A percentile compares a stretch with the other conserved stretches of the same genome.
These are phyloP conservation scores for Claviceps fusiformis DNA, from an alignment of 2,329 filamentous ascomycete genomes.

Conservation along the genomic window DNA sequence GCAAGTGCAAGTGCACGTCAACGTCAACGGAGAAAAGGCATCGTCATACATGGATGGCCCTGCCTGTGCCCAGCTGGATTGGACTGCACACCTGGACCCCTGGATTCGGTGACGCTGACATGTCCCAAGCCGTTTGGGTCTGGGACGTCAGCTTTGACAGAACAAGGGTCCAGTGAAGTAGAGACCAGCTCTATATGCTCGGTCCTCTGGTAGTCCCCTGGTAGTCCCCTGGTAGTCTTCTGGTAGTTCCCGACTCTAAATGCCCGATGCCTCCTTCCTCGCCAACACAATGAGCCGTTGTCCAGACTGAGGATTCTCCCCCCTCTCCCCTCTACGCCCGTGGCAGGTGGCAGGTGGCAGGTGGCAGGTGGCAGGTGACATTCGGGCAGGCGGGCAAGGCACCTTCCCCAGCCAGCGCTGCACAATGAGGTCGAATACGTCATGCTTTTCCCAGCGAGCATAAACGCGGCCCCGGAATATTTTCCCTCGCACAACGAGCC, in stretches of 20 bases:
- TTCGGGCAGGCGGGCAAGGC: background rate
- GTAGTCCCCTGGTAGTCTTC: too few species aligned
- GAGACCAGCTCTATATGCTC: too few species aligned
- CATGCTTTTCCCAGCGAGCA: background rate
- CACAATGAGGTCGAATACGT: background rate
- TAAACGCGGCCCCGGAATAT: background rate
- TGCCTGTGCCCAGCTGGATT: background rate
- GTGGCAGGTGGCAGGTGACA: too few species aligned
- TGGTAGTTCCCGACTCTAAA: too few species aligned
- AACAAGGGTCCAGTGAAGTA: background rate
- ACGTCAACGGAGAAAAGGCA: background rate
- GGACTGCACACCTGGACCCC: background rate
- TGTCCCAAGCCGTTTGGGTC: background rate
- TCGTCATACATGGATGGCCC: constrained; percentile 3
- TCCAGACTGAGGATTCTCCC: too few species aligned
- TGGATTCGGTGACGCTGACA: constrained; percentile 4
- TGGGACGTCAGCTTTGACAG: background rate
- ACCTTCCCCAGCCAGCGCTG: background rate
- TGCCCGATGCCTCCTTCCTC: background rate
- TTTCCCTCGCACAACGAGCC: background rate
- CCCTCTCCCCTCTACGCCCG: too few species aligned
- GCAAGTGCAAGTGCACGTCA: background rate
- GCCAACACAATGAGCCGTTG: background rate
- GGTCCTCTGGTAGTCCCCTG: too few species aligned
- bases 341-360: too few species aligned